A percentile compares a stretch with the other conserved stretches of the same genome.
Evolutionary conservation across 2,329 filamentous ascomycete species (phyloP).

Genomic region (Beauveria scarabaeidicola): DNA sequence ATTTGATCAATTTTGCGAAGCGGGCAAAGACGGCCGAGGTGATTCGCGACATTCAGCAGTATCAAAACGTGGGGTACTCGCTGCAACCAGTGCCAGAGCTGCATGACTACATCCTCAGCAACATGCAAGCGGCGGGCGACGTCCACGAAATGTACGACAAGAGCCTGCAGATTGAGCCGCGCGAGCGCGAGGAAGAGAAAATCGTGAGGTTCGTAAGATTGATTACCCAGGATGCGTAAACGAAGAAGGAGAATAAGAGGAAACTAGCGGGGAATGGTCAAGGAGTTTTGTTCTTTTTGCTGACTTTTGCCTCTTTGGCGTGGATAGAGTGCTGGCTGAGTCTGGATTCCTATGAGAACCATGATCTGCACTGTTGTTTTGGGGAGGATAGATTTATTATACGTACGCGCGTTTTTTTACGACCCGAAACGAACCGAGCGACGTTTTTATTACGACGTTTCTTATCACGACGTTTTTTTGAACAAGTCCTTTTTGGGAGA

Average conservation of each 20-base stretch:
- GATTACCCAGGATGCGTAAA: neutral
- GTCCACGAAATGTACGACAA: constrained; percentile 99
- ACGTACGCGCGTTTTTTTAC: constrained; percentile 8
- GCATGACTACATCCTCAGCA: constrained; percentile 92
- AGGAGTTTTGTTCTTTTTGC: constrained; percentile 7
- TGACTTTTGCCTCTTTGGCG: constrained; percentile 1
- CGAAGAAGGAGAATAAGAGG: neutral
- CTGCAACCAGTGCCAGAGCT: constrained; percentile 83
- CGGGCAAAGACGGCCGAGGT: constrained; percentile 96
- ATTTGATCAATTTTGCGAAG: constrained; percentile 98
- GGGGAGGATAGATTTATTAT: constrained; percentile 3
- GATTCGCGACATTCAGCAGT: constrained; percentile 96
- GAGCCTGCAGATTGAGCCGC: constrained; percentile 84
- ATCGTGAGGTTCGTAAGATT: constrained; percentile 76
- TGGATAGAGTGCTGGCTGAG: constrained; percentile 48
- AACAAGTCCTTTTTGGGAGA: neutral
- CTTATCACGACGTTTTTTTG: neutral
- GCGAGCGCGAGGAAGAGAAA: constrained; percentile 97
- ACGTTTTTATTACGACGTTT: neutral
- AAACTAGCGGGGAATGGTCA: neutral
- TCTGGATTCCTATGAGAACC: constrained; percentile 48
- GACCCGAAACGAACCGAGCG: constrained; percentile 4
- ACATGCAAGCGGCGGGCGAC: constrained; percentile 91
- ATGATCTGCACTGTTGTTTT: neutral
- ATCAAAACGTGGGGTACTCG: constrained; percentile 94